Evolutionary conservation across 2,329 filamentous ascomycete genomes (phyloP).

Genomic region (Pseudocercospora macadamiae): DNA sequence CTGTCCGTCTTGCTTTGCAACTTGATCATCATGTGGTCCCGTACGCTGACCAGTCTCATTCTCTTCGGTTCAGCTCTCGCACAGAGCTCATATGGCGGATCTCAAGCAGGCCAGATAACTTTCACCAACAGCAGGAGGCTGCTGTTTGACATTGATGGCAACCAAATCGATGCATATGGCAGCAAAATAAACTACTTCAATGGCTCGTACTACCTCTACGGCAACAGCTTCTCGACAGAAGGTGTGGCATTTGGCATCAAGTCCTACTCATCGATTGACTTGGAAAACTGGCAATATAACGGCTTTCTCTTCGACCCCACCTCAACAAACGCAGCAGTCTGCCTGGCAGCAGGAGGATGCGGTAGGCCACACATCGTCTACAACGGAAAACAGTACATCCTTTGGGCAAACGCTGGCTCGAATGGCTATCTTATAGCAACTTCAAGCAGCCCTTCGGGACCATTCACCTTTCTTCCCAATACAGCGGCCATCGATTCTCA

Average conservation of each 20-base stretch:
- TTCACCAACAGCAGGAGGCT: constrained; percentile 29
- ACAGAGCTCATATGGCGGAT: not conserved
- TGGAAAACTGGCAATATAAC: constrained; percentile 30
- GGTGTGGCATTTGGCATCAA: constrained; percentile 31
- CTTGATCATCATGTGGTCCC: not conserved
- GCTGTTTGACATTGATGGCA: constrained; percentile 31
- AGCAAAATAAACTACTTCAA: constrained; percentile 32
- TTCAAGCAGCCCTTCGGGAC: constrained; percentile 25
- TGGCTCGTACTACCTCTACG: constrained; percentile 32
- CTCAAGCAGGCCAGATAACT: constrained; percentile 18
- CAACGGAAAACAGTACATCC: constrained; percentile 27
- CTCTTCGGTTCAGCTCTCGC: constrained; percentile 3
- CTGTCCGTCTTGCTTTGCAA: too few relatives aligned
- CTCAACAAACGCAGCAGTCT: constrained; percentile 9
- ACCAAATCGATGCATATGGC: constrained; percentile 33
- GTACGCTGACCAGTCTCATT: not conserved
- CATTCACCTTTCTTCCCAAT: constrained; percentile 21
- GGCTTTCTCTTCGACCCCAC: constrained; percentile 29
- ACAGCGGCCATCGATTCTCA: constrained; percentile 28
- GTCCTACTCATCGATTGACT: constrained; percentile 29
- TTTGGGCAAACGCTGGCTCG: constrained; percentile 33
- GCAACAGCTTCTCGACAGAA: constrained; percentile 31
- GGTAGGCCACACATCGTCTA: constrained; percentile 33
- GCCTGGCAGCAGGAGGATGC: constrained; percentile 22
- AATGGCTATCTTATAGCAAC: constrained; percentile 30